Base-by-base conservation (phyloP, 139 green algal genomes). In the Axilococcus clingmanii region DNA sequence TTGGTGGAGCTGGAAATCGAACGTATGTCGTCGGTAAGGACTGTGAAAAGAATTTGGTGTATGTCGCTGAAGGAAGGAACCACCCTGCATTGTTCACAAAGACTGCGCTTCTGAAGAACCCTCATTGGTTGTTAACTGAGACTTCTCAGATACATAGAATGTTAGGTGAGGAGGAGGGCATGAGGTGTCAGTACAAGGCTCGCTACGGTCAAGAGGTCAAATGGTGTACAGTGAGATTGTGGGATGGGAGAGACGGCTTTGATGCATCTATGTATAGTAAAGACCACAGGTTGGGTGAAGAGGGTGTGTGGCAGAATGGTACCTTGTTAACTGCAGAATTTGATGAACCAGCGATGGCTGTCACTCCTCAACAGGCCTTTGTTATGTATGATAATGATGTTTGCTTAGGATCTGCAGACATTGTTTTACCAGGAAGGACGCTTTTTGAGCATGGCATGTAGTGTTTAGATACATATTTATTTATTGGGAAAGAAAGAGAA, bases 21-120 rank as follows among this genome's bases (percentile, higher is more conserved):
- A 50, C 51, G 44, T 93, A 82, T 49, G 72, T 88, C 22, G 83
- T 61, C 0, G 83, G 82, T 2, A 93, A 91, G 52, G 74, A 87
- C 40, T 23, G 83, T 52, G 30, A 59, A 31, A 52, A 47, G 12
- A 20, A 57, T 2, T 28, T 61, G 1, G 67, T 84, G 41, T 75
- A 76, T 29, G 67, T 88, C 19, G 79, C 71, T 0, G 24, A 23
- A 6, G 82, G 78, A 14, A 29, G 36, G 3, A 67, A 77, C 22
- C 78, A 92, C 49, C 60, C 75, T 1, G 80, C 80, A 3, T 68
- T 91, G 16, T 65, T 66, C 20, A 72, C 52, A 15, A 40, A 32
- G 12, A 46, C 37, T 2, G 80, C 66, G 7, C 33, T 74, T 30
- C 45, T 88, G 40, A 38, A 52, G 12, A 40, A 40, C 17, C 49